phyloP scores from a whole-genome alignment of 2,329 filamentous ascomycete genomes.

The Sporothrix mexicana region DNA sequence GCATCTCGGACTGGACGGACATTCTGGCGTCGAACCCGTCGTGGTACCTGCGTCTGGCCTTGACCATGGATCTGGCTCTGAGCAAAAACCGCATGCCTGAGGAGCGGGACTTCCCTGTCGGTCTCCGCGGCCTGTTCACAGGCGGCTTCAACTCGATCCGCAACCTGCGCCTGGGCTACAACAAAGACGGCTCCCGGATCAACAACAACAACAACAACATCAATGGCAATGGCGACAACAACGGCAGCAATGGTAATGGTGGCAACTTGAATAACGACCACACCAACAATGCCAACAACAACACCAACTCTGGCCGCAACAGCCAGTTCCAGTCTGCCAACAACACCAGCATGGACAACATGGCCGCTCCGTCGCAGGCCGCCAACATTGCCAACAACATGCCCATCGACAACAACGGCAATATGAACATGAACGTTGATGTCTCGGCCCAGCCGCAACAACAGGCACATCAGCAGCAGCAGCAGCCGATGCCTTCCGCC shows the following conservation, averaged over 20 bases:
- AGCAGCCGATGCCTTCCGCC: background rate
- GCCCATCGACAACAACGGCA: background rate
- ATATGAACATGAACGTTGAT: conserved; percentile 16
- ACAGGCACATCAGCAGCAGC: background rate
- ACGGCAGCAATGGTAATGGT: background rate
- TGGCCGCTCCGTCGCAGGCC: background rate
- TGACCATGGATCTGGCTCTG: conserved; percentile 38
- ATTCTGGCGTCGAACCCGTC: conserved; percentile 36
- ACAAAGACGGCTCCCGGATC: conserved; percentile 9
- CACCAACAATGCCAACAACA: background rate
- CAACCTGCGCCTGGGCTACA: conserved; percentile 29
- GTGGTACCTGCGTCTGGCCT: conserved; percentile 37
- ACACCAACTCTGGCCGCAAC: background rate
- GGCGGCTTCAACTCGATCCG: conserved; percentile 14
- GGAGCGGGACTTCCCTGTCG: conserved; percentile 37
- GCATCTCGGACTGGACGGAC: conserved; percentile 36
- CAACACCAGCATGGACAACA: background rate
- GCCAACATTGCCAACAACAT: conserved; percentile 10
- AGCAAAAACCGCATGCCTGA: conserved; percentile 39
- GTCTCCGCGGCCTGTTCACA: conserved; percentile 35
- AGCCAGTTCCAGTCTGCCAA: background rate
- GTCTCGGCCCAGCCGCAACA: background rate
- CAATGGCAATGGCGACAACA: background rate
- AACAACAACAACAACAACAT: background rate
- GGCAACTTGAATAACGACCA: background rate